phyloP scores from a whole-genome alignment of 495 filamentous ascomycete species.

The Penicillium dipodomyicola region DNA sequence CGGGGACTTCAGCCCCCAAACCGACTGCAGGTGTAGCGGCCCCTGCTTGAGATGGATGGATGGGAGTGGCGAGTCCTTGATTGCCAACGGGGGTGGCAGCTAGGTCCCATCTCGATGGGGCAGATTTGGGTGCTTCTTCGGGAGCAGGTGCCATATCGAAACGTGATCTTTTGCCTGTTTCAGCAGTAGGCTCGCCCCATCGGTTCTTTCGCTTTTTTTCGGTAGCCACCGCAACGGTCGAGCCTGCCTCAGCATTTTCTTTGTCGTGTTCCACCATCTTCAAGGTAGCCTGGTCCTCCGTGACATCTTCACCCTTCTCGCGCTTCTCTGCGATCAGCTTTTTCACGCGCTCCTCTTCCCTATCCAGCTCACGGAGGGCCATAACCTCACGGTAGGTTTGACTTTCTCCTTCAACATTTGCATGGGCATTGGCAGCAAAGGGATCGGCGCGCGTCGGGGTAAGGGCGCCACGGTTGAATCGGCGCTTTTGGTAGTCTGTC shows the following conservation, averaged over 20 bases:
- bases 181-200: conserved; percentile 67
- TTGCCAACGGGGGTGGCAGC: conserved; percentile 77
- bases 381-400: conserved; percentile 88
- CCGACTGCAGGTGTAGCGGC: conserved; percentile 53
- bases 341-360: conserved; percentile 87
- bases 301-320: conserved; percentile 58
- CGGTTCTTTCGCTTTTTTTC: conserved; percentile 87
- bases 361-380: conserved; percentile 84
- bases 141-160: conserved; percentile 81
- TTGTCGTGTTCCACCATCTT: conserved; percentile 62
- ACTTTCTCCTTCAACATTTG: conserved; percentile 63
- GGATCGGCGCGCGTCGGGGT: conserved; percentile 88
- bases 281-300: conserved; percentile 68
- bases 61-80: conserved; percentile 78
- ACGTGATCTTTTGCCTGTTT: conserved; percentile 67
- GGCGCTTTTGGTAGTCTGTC: conserved; percentile 96
- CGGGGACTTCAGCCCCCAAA: conserved; percentile 81
- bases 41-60: conserved; percentile 72
- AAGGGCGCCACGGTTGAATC: conserved; percentile 75
- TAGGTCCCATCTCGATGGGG: conserved; percentile 84
- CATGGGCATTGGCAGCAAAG: conserved; percentile 73
- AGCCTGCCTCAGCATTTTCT: conserved; percentile 68
- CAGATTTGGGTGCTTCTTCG: conserved; percentile 58
- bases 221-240: conserved; percentile 59
- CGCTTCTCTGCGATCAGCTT: conserved; percentile 76